phyloP scores from a whole-genome alignment of 1,284 basidiomycete species.

The Melampsora larici-populina region DNA sequence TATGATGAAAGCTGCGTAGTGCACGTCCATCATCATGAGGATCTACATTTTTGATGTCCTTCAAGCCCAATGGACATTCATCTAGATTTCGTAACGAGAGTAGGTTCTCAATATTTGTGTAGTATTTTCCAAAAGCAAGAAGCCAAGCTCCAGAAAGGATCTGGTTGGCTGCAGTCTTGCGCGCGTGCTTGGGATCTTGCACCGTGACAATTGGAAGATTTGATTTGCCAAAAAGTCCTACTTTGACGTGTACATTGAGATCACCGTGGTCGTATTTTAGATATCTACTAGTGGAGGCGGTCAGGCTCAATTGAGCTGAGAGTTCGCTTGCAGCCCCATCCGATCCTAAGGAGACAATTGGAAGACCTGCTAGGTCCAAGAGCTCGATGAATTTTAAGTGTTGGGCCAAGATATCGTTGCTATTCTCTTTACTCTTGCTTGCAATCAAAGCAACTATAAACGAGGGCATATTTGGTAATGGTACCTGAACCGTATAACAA shows the following conservation, averaged over 20 bases:
- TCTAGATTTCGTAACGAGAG: not conserved
- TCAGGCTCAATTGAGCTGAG: not conserved
- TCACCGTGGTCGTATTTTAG: not conserved
- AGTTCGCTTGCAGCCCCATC: constrained; percentile 13
- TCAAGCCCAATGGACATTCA: not conserved
- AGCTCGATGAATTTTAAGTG: not conserved
- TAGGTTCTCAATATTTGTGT: constrained; percentile 10
- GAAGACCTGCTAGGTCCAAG: not conserved
- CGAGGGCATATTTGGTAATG: not conserved
- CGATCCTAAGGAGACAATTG: not conserved
- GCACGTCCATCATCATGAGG: not conserved
- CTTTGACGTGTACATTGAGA: not conserved
- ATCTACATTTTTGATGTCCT: constrained; percentile 4
- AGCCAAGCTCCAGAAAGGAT: constrained; percentile 15
- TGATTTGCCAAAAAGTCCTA: not conserved
- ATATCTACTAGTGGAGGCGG: not conserved
- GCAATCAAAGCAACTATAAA: not conserved
- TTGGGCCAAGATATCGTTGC: not conserved
- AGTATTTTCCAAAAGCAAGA: constrained; percentile 20
- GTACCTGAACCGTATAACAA: constrained; percentile 8
- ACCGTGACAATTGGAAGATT: not conserved
- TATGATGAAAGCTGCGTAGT: not conserved
- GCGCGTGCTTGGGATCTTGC: constrained; percentile 18
- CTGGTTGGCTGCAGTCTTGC: constrained; percentile 3
- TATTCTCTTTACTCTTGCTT: constrained; percentile 7